A percentile compares a stretch with the other conserved stretches of the same genome.
Conservation (phyloP, 1,139 yeast genomes). For the Yamadazyma atlantica region DNA sequence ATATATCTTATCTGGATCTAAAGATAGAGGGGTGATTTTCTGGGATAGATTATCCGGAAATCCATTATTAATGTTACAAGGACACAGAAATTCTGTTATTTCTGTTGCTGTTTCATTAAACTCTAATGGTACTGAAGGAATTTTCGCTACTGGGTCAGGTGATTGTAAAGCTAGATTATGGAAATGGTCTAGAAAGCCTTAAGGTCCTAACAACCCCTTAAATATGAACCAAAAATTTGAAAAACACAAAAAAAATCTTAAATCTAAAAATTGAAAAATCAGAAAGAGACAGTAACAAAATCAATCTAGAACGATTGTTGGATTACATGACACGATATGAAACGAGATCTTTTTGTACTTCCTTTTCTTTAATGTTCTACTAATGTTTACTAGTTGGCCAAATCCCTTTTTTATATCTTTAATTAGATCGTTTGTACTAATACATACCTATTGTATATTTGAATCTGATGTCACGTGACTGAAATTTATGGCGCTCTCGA, state of each 20-base stretch:
- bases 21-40: constrained; percentile 95
- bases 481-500: too few relatives aligned
- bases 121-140: constrained; percentile 66
- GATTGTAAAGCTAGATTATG: constrained; percentile 97
- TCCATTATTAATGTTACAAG: constrained; percentile 93
- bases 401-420: background rate
- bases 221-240: background rate
- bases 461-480: too few relatives aligned
- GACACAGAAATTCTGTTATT: constrained; percentile 94
- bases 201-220: too few relatives aligned
- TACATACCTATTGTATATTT: background rate
- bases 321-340: background rate
- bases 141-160: constrained; percentile 97
- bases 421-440: constrained; percentile 3
- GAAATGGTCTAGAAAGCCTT: constrained; percentile 54
- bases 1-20: constrained; percentile 90
- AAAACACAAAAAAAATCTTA: background rate
- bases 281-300: too few relatives aligned
- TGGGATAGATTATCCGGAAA: constrained; percentile 95
- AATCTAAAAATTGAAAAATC: too few relatives aligned
- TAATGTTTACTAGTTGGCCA: background rate
- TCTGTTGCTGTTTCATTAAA: constrained; percentile 87
- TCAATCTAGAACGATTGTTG: too few relatives aligned
- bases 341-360: background rate
- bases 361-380: background rate